Conservation (phyloP, 768 basidiomycete genomes). For the Xerocomellus dryophilus region DNA sequence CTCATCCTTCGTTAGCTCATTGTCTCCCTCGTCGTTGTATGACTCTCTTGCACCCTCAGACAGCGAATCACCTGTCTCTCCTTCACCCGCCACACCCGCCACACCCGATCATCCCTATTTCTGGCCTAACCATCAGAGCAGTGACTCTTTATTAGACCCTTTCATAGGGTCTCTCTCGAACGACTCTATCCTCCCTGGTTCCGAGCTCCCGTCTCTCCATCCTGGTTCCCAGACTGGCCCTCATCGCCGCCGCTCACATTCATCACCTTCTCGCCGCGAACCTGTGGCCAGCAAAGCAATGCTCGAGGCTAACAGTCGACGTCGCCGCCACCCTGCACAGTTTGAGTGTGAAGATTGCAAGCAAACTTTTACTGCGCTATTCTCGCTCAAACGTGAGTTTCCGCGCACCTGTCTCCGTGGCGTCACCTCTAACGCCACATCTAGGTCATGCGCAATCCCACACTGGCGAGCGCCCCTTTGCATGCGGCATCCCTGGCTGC, state of each 20-base stretch:
- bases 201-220: not conserved
- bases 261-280: constrained; percentile 11
- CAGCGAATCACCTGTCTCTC: constrained; percentile 15
- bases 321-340: constrained; percentile 29
- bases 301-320: constrained; percentile 31
- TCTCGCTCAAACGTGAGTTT: constrained; percentile 33
- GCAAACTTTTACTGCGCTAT: constrained; percentile 30
- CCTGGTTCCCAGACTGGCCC: not conserved
- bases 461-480: constrained; percentile 26
- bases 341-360: constrained; percentile 16
- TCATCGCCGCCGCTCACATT: constrained; percentile 19
- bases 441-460: constrained; percentile 31
- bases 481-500: constrained; percentile 27
- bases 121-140: constrained; percentile 14
- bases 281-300: constrained; percentile 33
- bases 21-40: constrained; percentile 21
- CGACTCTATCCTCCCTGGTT: not conserved
- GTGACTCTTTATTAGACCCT: constrained; percentile 3
- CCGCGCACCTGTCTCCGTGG: not conserved
- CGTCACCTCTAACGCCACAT: constrained; percentile 4
- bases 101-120: constrained; percentile 5
- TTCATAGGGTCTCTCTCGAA: not conserved
- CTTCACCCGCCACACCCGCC: constrained; percentile 20
- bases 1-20: constrained; percentile 21
- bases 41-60: constrained; percentile 19